Base-by-base conservation (phyloP, 805 yeast genomes). In the Wickerhamiella galacta region DNA sequence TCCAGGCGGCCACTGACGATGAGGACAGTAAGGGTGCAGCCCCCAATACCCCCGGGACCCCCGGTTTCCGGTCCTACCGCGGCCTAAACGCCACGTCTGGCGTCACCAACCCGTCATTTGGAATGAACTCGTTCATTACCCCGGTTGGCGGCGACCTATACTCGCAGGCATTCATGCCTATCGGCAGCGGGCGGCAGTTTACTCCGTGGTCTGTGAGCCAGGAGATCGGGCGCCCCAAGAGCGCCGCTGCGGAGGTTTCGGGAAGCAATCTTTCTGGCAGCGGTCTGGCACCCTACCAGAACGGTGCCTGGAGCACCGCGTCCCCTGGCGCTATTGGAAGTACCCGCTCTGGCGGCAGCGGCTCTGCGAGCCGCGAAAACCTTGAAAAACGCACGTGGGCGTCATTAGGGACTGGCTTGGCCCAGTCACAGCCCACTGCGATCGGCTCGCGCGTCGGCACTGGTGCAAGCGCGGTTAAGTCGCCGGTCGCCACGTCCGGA, bases 151-250 rank as follows among this genome's bases (percentile, higher is more conserved):
- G 24, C 17, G 46, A 44, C 29, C 28, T 45, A 28, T 42, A 49
- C 37, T 25, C 45, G 21, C 46, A 44, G 33, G 46, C 47, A 29
- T 38, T 37, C 31, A 33, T 39, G 30, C 40, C 23, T 29, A 36
- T 28, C 30, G 12, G 32, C 26, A 22, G 37, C 23, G 26, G 39
- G 10, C 39, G 38, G 11, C 40, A 43, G 20, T 34, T 39, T 19
- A 45, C 44, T 7, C 51, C 51, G 12, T 44, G 49, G 49, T 38
- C 43, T 15, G 15, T 25, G 22, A 32, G 34, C 30, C 39, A 40
- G 19, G 49, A 44, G 21, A 47, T 48, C 28, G 38, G 34, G 18
- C 46, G 52, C 5, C 52, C 52, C 18, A 45, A 46, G 25, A 34
- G 43, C 15, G 51, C 52, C 4, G 31, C 49, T 8, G 48, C 21